Conservation (phyloP, 2,329 filamentous ascomycete genomes). For the Ophiostoma perfectum region DNA sequence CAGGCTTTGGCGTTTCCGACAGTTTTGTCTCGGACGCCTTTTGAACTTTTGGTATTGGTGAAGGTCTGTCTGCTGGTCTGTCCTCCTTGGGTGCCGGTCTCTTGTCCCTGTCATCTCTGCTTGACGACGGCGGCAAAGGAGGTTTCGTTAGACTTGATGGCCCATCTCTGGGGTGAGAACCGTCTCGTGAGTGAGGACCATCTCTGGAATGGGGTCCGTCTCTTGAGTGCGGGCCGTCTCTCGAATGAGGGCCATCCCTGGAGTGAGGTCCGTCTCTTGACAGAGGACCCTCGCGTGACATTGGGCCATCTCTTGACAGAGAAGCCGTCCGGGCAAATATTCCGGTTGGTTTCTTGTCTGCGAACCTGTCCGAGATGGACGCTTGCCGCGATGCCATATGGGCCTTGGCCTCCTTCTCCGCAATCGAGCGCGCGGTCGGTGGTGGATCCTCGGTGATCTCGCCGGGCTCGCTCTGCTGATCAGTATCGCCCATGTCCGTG, state of each 20-base stretch:
- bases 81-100: slow-evolving; percentile 11
- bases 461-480: slow-evolving; percentile 42
- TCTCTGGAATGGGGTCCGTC: not conserved
- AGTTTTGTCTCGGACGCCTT: slow-evolving; percentile 7
- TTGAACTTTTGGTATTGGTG: slow-evolving; percentile 11
- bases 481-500: slow-evolving; percentile 35
- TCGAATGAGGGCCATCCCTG: not conserved
- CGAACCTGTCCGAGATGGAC: not conserved
- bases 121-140: too few species aligned
- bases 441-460: slow-evolving; percentile 38
- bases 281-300: not conserved
- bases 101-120: slow-evolving; percentile 7
- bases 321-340: slow-evolving; percentile 18
- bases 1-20: not conserved
- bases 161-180: not conserved
- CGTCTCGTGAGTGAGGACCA: not conserved
- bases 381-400: slow-evolving; percentile 8
- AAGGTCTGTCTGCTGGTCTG: not conserved
- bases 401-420: slow-evolving; percentile 6
- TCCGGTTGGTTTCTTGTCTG: slow-evolving; percentile 18
- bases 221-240: not conserved
- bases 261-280: not conserved
- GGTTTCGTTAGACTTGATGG: not conserved
- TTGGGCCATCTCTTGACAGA: not conserved
- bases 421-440: not conserved